A percentile compares a stretch with the other conserved stretches of the same genome.
Conservation (phyloP, 225 moss, liverwort and hornwort species). For the Bryum argenteum region DNA sequence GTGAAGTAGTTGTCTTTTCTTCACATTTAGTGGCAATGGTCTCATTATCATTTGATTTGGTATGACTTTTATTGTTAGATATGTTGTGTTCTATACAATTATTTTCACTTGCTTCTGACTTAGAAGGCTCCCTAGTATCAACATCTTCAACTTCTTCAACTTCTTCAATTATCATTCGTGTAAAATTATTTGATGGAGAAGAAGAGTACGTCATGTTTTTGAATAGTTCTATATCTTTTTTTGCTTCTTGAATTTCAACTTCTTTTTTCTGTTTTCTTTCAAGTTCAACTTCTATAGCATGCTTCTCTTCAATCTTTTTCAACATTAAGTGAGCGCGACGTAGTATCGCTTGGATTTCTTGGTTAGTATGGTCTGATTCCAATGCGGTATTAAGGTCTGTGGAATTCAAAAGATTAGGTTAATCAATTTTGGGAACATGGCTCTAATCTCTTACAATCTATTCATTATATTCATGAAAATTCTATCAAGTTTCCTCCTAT, state of each 20-base stretch:
- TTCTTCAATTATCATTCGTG: conserved; percentile 45
- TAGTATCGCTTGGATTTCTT: conserved; percentile 34
- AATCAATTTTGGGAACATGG: too few species aligned
- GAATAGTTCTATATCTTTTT: conserved; percentile 16
- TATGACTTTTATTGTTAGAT: fast-evolving
- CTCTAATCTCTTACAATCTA: too few species aligned
- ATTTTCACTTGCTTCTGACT: background rate
- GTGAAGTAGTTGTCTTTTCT: fast-evolving
- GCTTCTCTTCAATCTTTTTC: conserved; percentile 29
- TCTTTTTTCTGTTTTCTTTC: conserved; percentile 19
- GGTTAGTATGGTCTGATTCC: conserved; percentile 37
- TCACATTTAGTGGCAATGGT: fast-evolving
- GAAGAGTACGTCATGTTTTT: conserved; percentile 18
- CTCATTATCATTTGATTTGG: background rate
- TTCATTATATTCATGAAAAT: too few species aligned
- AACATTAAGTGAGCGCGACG: conserved; percentile 7
- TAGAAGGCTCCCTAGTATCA: background rate
- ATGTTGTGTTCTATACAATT: background rate
- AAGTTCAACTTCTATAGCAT: background rate
- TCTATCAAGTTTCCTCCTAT: too few species aligned
- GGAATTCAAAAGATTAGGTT: background rate
- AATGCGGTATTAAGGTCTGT: conserved; percentile 37
- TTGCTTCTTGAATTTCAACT: conserved; percentile 1
- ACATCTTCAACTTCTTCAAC: conserved; percentile 25
- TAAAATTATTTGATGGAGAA: background rate